A percentile compares a stretch with the other conserved stretches of the same genome.
phyloP scores from a whole-genome alignment of 768 basidiomycete species.

The Leccinum aurantiacum region DNA sequence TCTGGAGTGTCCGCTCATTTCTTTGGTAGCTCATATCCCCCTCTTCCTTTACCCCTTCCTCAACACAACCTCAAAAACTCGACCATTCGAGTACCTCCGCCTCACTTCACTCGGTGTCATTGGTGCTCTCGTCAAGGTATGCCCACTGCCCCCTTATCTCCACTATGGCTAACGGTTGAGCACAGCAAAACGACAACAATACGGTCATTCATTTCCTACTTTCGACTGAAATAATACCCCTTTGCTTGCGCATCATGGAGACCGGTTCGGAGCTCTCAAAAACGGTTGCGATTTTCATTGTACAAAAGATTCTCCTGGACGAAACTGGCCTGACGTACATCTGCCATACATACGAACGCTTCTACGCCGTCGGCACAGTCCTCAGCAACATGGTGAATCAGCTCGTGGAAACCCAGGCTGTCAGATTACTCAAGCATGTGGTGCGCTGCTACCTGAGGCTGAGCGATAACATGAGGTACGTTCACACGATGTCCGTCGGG shows the following conservation, averaged over 20 bases:
- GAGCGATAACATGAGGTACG: slow-evolving; percentile 92
- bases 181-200: slow-evolving; percentile 97
- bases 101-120: slow-evolving; percentile 99
- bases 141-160: slow-evolving; percentile 15
- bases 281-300: slow-evolving; percentile 99
- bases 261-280: slow-evolving; percentile 98
- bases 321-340: slow-evolving; percentile 98
- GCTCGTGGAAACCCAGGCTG: slow-evolving; percentile 96
- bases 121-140: slow-evolving; percentile 95
- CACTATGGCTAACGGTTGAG: slow-evolving; percentile 13
- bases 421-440: slow-evolving; percentile 94
- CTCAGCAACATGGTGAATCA: slow-evolving; percentile 99
- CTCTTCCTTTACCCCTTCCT: slow-evolving; percentile 95
- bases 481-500: slow-evolving; percentile 15
- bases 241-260: slow-evolving; percentile 99
- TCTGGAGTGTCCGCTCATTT: not conserved
- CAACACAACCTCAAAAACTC: slow-evolving; percentile 97
- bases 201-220: slow-evolving; percentile 99
- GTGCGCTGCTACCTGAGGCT: slow-evolving; percentile 95
- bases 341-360: slow-evolving; percentile 99
- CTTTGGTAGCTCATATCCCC: slow-evolving; percentile 87
- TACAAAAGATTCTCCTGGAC: slow-evolving; percentile 96
- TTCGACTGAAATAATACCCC: slow-evolving; percentile 98
- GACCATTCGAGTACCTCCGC: slow-evolving; percentile 99
- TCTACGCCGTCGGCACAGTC: slow-evolving; percentile 98